These are phyloP conservation scores for Casuarina cunninghamiana DNA, from an alignment of 306 rosid species.

Conservation along the genomic window DNA sequence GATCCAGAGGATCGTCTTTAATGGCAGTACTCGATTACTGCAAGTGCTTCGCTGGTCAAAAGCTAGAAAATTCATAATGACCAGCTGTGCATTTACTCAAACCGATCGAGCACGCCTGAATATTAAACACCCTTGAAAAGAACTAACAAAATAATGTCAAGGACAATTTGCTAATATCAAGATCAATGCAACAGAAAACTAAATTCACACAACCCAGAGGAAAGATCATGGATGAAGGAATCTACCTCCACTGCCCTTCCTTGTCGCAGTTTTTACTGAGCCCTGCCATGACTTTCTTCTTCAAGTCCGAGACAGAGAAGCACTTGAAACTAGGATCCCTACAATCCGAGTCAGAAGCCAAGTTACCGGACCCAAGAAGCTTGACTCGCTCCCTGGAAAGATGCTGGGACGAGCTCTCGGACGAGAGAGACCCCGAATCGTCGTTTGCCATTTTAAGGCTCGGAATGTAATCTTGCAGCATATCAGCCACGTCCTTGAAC, in stretches of 20 bases:
- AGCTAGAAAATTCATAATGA: slow-evolving; percentile 34
- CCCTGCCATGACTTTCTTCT: slow-evolving; percentile 91
- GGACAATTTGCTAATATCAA: slow-evolving; percentile 11
- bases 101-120: slow-evolving; percentile 23
- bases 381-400: slow-evolving; percentile 71
- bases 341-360: slow-evolving; percentile 39
- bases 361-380: slow-evolving; percentile 48
- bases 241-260: slow-evolving; percentile 98
- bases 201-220: not conserved
- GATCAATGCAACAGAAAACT: slow-evolving; percentile 47
- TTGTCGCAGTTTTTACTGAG: slow-evolving; percentile 69
- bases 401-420: slow-evolving; percentile 56
- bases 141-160: slow-evolving; percentile 18
- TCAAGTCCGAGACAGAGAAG: slow-evolving; percentile 90
- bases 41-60: slow-evolving; percentile 6
- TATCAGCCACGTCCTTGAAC: slow-evolving; percentile 83
- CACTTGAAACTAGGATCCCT: slow-evolving; percentile 81
- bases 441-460: slow-evolving; percentile 72
- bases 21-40: not conserved
- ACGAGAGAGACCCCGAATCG: slow-evolving; percentile 52
- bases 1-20: not conserved
- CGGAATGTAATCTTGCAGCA: slow-evolving; percentile 96
- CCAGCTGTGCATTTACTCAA: slow-evolving; percentile 50
- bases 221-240: not conserved
- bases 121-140: not conserved